Conservation (phyloP, 2,329 filamentous ascomycete genomes). For the Claviceps sp. region DNA sequence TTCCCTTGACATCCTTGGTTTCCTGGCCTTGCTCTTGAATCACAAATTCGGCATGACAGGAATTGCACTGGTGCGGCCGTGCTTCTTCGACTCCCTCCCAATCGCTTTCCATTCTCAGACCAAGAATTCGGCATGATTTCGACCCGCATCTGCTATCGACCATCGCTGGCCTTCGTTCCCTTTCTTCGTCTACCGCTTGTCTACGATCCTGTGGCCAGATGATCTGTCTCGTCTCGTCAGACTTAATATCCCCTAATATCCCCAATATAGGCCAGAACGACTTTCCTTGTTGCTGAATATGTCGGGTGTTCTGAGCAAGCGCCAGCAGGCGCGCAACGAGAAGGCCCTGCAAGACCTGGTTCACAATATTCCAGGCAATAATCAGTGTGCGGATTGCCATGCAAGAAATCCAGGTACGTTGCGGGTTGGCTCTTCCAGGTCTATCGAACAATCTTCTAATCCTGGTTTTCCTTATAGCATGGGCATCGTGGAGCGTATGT, state of each 20-base stretch:
- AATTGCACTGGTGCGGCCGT: not conserved
- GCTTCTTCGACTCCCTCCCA: not conserved
- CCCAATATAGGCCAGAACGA: not conserved
- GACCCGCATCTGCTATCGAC: constrained; percentile 1
- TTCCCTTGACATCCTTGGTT: not conserved
- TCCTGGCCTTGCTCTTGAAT: not conserved
- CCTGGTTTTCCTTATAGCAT: constrained; percentile 41
- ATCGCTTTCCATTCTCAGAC: not conserved
- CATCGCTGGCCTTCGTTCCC: not conserved
- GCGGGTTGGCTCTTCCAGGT: not conserved
- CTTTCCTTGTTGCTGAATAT: constrained; percentile 28
- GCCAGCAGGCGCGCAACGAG: constrained; percentile 96
- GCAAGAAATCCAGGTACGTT: constrained; percentile 77
- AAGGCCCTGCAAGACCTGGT: constrained; percentile 81
- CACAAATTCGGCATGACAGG: not conserved
- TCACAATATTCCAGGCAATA: constrained; percentile 72
- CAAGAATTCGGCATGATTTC: not conserved
- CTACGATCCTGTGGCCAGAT: not conserved
- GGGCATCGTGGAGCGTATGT: constrained; percentile 88
- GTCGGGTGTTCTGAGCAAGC: constrained; percentile 74
- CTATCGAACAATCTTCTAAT: constrained; percentile 14
- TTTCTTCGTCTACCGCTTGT: not conserved
- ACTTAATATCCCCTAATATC: not conserved
- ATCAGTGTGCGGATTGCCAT: constrained; percentile 84
- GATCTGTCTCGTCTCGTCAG: not conserved